Percentiles rank a stretch among this genome's conserved stretches.
Conservation (phyloP, 228 moss, liverwort and hornwort genomes). For the Sphagnum fallax region DNA sequence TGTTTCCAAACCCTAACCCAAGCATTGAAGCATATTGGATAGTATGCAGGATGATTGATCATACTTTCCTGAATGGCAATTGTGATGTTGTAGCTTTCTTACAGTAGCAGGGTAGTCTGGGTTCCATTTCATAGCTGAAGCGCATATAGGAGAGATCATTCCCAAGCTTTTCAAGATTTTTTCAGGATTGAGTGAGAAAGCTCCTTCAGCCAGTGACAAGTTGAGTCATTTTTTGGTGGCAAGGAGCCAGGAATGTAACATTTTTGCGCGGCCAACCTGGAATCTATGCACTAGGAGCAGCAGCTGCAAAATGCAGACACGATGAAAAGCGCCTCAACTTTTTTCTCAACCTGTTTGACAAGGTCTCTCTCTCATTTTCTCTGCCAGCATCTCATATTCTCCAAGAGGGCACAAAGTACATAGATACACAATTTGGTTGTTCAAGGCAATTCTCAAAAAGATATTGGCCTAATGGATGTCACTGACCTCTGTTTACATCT, state of each 20-base stretch:
- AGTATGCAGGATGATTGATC: neutral
- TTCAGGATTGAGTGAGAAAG: neutral
- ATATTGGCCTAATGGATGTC: neutral
- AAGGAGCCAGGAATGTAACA: conserved; percentile 63
- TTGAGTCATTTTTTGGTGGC: too few relatives aligned
- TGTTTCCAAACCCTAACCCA: too few relatives aligned
- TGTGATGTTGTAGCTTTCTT: neutral
- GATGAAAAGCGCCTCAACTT: conserved; percentile 66
- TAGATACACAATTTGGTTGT: neutral
- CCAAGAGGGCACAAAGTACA: neutral
- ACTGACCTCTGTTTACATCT: neutral
- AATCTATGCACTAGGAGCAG: conserved; percentile 92
- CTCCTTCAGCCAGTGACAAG: too few relatives aligned
- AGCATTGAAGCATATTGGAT: neutral
- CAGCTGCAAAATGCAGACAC: conserved; percentile 74
- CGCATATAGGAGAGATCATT: neutral
- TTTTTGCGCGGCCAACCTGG: conserved; percentile 95
- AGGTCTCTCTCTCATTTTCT: conserved; percentile 28
- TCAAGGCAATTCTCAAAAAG: neutral
- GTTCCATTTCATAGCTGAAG: neutral
- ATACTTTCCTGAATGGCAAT: neutral
- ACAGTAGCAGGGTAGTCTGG: neutral
- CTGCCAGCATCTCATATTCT: neutral
- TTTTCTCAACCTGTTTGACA: conserved; percentile 75
- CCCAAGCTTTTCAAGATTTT: neutral